Base-by-base conservation (phyloP, 345 rosid genomes). In the Hibiscus tridactylites region DNA sequence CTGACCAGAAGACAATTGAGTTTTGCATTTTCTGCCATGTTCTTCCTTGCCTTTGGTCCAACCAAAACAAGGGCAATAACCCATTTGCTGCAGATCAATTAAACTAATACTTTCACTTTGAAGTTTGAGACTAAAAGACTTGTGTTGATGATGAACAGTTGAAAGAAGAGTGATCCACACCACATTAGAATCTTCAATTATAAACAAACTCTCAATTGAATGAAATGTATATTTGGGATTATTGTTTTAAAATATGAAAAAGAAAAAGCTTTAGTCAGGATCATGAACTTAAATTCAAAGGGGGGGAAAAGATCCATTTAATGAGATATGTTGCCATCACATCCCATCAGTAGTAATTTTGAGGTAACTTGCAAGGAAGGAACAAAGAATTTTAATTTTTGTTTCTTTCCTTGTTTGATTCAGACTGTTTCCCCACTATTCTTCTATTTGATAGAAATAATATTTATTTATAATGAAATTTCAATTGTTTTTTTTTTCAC, bases 11-110 rank as follows among this genome's bases (percentile, higher is more conserved):
- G 53, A 58, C 2, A 54, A 52, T 61, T 62, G 71, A 54, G 73
- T 54, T 42, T 74, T 46, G 75, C 6, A 26, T 46, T 59, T 65
- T 62, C 19, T 57, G 46, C 35, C 29, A 46, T n/a, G 46, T 26
- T 66, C 73, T 59, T 5, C 31, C 9, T 52, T 50, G 28, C 76
- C 71, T 8, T 46, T 74, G 72, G 72, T 73, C 29, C 47, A 58
- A 24, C 88, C 83, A 65, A 88, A 86, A 81, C 97, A 89, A 6
- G 79, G 77, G 74, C 95, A 86, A 39, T 11, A 46, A 63, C 76
- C 80, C 87, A 86, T 89, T 9, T 61, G 37, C 47, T 61, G 47
- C n/a, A 39, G 42, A 50, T 52, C 37, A 35, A 62, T 62, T 19
- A 62, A 62, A 62, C 4, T 5, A 33, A 16, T 5, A 44, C 0